Conservation (phyloP, 2,329 filamentous ascomycete species). For the Myrmaecium sp. region DNA sequence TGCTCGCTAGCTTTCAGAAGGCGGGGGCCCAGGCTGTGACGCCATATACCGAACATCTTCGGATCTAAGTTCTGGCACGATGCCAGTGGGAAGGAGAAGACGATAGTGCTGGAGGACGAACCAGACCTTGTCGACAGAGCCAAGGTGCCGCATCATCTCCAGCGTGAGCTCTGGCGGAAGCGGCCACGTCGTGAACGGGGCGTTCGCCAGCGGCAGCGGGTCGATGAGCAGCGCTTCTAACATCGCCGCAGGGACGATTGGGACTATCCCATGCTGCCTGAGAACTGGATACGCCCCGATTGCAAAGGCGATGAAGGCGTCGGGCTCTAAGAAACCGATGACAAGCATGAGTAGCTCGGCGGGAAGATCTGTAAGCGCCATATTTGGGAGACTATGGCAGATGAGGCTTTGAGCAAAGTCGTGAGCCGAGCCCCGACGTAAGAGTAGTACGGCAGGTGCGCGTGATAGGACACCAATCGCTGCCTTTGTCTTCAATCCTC, state of each 20-base stretch:
- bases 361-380: constrained; percentile 16
- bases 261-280: constrained; percentile 19
- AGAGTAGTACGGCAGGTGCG: not conserved
- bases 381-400: not conserved
- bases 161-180: constrained; percentile 19
- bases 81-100: too few relatives aligned
- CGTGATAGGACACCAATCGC: not conserved
- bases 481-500: constrained; percentile 11
- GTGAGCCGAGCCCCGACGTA: not conserved
- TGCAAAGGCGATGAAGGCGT: constrained; percentile 27
- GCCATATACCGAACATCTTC: too few relatives aligned
- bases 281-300: constrained; percentile 30
- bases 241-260: constrained; percentile 12
- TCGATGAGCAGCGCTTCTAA: constrained; percentile 5
- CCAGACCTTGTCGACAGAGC: constrained; percentile 13
- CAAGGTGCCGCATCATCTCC: constrained; percentile 15
- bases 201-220: constrained; percentile 7
- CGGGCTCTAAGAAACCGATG: constrained; percentile 21
- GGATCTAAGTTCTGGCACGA: too few relatives aligned
- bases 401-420: not conserved
- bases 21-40: too few relatives aligned
- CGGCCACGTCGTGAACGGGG: constrained; percentile 4
- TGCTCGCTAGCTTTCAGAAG: too few relatives aligned
- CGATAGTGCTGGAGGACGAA: constrained; percentile 11
- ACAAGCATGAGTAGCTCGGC: constrained; percentile 30